Base-by-base conservation (phyloP, 345 rosid species). In the Brassica cretica region DNA sequence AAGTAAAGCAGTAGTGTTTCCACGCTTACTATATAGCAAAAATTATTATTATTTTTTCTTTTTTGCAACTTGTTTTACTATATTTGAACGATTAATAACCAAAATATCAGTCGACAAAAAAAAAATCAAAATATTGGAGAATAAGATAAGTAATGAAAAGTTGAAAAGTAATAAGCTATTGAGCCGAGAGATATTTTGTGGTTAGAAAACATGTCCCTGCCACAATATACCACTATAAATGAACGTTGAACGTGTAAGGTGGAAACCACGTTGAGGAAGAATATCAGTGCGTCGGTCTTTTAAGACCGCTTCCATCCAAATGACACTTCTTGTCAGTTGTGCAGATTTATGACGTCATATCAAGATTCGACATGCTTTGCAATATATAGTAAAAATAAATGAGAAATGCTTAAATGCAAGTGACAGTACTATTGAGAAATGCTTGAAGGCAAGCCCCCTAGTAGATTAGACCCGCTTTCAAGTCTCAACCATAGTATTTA, bases 221-320 rank as follows among this genome's bases (percentile, higher is more conserved):
- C 21, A 18, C 19, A 18, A 18, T 59, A 27, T n/a, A 0, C 18
- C 7, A 30, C 0, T 2, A 44, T 46, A 60, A 44, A 62, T 62
- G 24, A 66, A 55, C 0, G 64, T 18, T 56, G 49, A 30, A 71
- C 53, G 51, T 32, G 65, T 56, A 58, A 8, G 65, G 56, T 61
- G 53, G 55, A 2, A 70, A 62, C 46, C 69, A 69, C 69, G 75
- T 69, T 62, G 64, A 64, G 64, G 60, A 70, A 64, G 66, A 77
- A 70, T 77, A 77, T 77, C 24, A 21, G 71, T 49, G 21, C 80
- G 71, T 77, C 75, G 71, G 68, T 53, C 66, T 77, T 77, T 32
- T 69, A 58, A 70, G 74, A 69, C 74, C 63, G 12, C 74, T 76
- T 77, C 76, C 55, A 30, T 78, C 76, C 62, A 39, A 66, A 72